phyloP scores from a whole-genome alignment of 2,329 filamentous ascomycete species.

The Teratosphaeria nubilosa region DNA sequence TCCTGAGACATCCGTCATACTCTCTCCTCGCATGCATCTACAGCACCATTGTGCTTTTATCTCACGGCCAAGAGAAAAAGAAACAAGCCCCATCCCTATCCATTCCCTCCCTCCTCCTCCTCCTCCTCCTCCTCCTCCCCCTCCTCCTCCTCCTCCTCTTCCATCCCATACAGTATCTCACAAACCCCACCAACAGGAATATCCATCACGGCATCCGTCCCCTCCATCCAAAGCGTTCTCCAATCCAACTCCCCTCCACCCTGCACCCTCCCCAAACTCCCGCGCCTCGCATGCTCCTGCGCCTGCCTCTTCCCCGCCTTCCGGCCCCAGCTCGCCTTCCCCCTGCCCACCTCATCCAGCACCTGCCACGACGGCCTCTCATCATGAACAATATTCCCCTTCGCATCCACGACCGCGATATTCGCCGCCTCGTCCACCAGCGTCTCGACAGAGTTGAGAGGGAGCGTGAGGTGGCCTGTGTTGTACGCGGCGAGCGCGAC shows the following conservation, averaged over 20 bases:
- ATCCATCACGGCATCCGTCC: constrained; percentile 96
- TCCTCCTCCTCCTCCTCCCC: constrained; percentile 4
- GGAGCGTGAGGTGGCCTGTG: constrained; percentile 74
- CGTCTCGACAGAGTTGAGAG: constrained; percentile 70
- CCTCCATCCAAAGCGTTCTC: constrained; percentile 76
- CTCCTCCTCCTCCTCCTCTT: constrained; percentile 7
- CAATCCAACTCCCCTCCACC: constrained; percentile 49
- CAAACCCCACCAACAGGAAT: constrained; percentile 90
- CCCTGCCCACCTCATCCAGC: constrained; percentile 18
- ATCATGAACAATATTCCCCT: constrained; percentile 45
- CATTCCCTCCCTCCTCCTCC: too few species aligned
- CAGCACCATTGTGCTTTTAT: too few species aligned
- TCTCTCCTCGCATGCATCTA: too few species aligned
- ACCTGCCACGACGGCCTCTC: constrained; percentile 19
- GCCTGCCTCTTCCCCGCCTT: constrained; percentile 22
- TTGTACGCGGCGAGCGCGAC: constrained; percentile 88
- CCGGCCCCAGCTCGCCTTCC: constrained; percentile 11
- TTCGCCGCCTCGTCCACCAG: constrained; percentile 85
- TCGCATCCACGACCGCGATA: constrained; percentile 69
- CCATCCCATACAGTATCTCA: constrained; percentile 72
- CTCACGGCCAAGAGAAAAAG: too few species aligned
- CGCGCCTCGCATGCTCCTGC: constrained; percentile 28
- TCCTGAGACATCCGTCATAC: too few species aligned
- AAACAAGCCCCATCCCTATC: too few species aligned
- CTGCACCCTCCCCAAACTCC: constrained; percentile 21